Percentiles rank a stretch among this genome's conserved stretches.
phyloP scores from a whole-genome alignment of 345 rosid species.

The Zanthoxylum bungeanum region DNA sequence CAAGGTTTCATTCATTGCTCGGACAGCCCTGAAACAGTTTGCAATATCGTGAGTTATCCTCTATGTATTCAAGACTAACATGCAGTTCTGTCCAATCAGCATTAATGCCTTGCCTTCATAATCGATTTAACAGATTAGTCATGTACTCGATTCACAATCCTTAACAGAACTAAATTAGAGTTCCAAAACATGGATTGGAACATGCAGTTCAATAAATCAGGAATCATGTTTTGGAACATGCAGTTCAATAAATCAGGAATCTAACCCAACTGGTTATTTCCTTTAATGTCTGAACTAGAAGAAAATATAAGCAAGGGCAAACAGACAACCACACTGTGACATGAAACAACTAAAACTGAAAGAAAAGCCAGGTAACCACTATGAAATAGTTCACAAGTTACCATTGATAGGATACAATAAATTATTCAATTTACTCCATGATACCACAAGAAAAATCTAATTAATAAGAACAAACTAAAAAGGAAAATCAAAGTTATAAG shows the following conservation, averaged over 20 bases:
- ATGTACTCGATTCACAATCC: neutral
- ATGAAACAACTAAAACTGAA: neutral
- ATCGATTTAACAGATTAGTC: neutral
- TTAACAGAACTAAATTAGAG: too few species aligned
- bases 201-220: neutral
- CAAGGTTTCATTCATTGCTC: constrained; percentile 91
- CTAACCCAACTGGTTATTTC: too few species aligned
- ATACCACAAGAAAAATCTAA: neutral
- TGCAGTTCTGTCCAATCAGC: neutral
- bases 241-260: too few species aligned
- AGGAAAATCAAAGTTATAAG: neutral
- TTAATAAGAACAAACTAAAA: neutral
- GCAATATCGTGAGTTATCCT: neutral
- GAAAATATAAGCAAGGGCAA: neutral
- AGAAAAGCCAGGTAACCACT: neutral
- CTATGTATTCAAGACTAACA: constrained; percentile 12
- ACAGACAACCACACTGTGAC: neutral
- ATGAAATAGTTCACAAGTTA: neutral
- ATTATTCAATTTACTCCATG: neutral
- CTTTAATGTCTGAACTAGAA: neutral
- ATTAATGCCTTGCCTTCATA: constrained; percentile 1
- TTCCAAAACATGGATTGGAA: neutral
- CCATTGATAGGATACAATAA: neutral
- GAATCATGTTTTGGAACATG: too few species aligned
- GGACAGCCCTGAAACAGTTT: constrained; percentile 80